Percentiles rank a stretch among this genome's conserved stretches.
These are phyloP conservation scores for Delitschia confertaspora DNA, from an alignment of 495 filamentous ascomycete genomes.

Conservation along the genomic window DNA sequence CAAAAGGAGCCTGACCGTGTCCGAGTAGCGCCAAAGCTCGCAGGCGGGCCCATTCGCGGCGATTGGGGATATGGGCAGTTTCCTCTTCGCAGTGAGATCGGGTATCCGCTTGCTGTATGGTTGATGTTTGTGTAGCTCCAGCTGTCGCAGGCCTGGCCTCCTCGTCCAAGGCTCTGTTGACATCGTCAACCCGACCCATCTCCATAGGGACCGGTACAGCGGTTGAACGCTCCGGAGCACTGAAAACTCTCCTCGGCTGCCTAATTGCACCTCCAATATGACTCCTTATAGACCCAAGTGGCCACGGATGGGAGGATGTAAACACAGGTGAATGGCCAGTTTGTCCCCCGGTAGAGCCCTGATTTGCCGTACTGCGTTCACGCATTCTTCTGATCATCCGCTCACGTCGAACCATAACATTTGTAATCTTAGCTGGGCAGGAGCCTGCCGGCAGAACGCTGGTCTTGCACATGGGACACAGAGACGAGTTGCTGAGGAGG, in stretches of 20 bases:
- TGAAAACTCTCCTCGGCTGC: conserved; percentile 15
- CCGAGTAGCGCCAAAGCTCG: conserved; percentile 32
- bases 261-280: conserved; percentile 6
- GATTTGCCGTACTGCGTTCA: background rate
- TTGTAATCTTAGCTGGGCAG: conserved; percentile 62
- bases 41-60: conserved; percentile 34
- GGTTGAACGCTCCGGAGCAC: conserved; percentile 8
- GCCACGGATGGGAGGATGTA: background rate
- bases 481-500: conserved; percentile 57
- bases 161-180: background rate
- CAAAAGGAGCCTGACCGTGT: conserved; percentile 6
- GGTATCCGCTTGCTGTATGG: too few species aligned
- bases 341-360: background rate
- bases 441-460: conserved; percentile 58
- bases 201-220: conserved; percentile 17
- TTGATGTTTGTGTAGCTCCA: too few species aligned
- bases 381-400: conserved; percentile 34
- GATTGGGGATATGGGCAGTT: too few species aligned
- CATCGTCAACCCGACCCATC: conserved; percentile 8
- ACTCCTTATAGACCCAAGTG: conserved; percentile 9
- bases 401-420: conserved; percentile 71
- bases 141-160: background rate
- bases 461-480: conserved; percentile 84
- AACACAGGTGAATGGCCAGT: background rate
- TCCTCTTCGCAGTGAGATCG: too few species aligned